Percentiles rank a stretch among this genome's conserved stretches.
phyloP scores from a whole-genome alignment of 1,284 basidiomycete genomes.

The Trametes sp. region DNA sequence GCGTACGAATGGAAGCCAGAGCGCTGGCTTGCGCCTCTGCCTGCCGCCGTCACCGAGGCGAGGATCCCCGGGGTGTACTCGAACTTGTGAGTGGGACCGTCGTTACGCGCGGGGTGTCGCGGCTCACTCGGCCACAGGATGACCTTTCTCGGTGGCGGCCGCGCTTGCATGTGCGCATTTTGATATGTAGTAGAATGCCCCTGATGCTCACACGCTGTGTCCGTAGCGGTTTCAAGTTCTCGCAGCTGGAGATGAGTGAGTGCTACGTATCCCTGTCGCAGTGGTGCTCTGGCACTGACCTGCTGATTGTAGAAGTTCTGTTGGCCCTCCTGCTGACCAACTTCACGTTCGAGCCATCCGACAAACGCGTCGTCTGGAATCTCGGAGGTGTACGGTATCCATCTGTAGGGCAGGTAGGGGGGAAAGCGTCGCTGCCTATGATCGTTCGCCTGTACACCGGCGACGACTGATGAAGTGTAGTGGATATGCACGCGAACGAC shows the following conservation, averaged over 20 bases:
- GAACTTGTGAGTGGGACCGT: conserved; percentile 24
- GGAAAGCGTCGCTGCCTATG: conserved; percentile 25
- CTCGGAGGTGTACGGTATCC: conserved; percentile 32
- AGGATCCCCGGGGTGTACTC: conserved; percentile 29
- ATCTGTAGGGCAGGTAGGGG: conserved; percentile 27
- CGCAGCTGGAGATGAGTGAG: conserved; percentile 6
- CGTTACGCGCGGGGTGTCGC: too few relatives aligned
- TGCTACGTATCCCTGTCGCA: background rate
- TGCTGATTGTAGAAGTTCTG: conserved; percentile 20
- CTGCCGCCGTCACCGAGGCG: conserved; percentile 18
- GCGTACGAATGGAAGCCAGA: conserved; percentile 36
- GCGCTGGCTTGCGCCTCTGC: conserved; percentile 31
- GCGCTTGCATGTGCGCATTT: conserved; percentile 34
- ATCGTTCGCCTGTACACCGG: conserved; percentile 15
- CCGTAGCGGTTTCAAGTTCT: conserved; percentile 1
- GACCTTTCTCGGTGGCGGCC: conserved; percentile 33
- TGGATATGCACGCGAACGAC: too few relatives aligned
- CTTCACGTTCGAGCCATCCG: conserved; percentile 26
- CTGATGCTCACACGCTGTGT: background rate
- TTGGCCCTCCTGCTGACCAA: conserved; percentile 23
- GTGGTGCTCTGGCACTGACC: background rate
- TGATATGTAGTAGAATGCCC: too few relatives aligned
- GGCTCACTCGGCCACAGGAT: too few relatives aligned
- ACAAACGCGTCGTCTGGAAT: conserved; percentile 36
- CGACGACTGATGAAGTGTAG: too few relatives aligned